Evolutionary conservation across 1,139 yeast species (phyloP).

Genomic region (Wickerhamomyces sp.): DNA sequence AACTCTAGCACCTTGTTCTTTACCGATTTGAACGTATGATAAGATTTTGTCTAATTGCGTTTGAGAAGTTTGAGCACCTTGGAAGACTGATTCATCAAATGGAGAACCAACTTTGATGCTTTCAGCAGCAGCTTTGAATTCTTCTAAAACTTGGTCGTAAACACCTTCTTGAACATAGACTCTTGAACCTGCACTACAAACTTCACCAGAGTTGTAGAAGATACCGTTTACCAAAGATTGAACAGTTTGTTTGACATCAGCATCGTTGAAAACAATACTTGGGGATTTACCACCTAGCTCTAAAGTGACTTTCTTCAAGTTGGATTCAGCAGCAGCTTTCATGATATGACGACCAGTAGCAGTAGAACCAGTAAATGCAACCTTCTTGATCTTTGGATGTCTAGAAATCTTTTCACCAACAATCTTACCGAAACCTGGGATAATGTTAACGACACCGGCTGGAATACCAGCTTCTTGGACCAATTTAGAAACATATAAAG

Average conservation of each 20-base stretch:
- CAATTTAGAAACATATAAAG: constrained; percentile 59
- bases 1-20: constrained; percentile 56
- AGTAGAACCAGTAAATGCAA: constrained; percentile 87
- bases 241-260: constrained; percentile 48
- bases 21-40: constrained; percentile 53
- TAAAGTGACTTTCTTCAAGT: constrained; percentile 72
- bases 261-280: constrained; percentile 56
- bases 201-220: constrained; percentile 66
- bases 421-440: constrained; percentile 64
- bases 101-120: constrained; percentile 69
- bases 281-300: constrained; percentile 70
- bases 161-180: constrained; percentile 58
- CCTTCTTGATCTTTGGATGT: constrained; percentile 62
- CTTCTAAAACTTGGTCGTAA: constrained; percentile 49
- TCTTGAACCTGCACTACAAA: constrained; percentile 69
- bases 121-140: constrained; percentile 62
- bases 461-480: constrained; percentile 75
- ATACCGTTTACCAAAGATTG: constrained; percentile 43
- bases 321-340: constrained; percentile 62
- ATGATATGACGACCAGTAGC: constrained; percentile 74
- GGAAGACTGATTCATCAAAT: constrained; percentile 55
- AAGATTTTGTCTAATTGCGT: constrained; percentile 56
- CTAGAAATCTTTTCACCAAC: constrained; percentile 56
- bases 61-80: constrained; percentile 64
- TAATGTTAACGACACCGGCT: constrained; percentile 70